Evolutionary conservation across 2,329 filamentous ascomycete species (phyloP).

Genomic region (Biscogniauxia mediterranea): DNA sequence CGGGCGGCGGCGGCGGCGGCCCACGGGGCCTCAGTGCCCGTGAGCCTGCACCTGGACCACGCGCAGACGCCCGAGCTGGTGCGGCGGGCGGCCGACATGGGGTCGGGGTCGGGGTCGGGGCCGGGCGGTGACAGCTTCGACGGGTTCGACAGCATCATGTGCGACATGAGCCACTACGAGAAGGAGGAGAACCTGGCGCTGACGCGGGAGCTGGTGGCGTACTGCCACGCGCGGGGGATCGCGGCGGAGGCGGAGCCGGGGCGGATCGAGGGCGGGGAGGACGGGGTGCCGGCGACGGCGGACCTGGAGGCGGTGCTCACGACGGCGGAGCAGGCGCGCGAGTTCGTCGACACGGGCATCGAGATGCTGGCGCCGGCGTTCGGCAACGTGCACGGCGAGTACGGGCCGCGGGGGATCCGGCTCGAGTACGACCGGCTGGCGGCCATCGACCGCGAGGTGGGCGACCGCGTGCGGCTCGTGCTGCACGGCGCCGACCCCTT

Average conservation of each 20-base stretch:
- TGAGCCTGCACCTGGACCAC: slow-evolving; percentile 66
- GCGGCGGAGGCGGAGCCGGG: slow-evolving; percentile 71
- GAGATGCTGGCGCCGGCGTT: slow-evolving; percentile 68
- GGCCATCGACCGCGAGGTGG: slow-evolving; percentile 40
- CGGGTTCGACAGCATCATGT: slow-evolving; percentile 71
- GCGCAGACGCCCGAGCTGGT: slow-evolving; percentile 63
- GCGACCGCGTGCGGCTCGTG: slow-evolving; percentile 45
- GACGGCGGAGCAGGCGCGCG: slow-evolving; percentile 60
- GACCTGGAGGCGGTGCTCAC: slow-evolving; percentile 50
- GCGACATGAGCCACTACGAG: slow-evolving; percentile 73
- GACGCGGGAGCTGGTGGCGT: slow-evolving; percentile 60
- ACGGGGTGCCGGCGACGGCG: slow-evolving; percentile 59
- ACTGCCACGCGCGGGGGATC: slow-evolving; percentile 64
- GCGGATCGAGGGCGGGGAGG: slow-evolving; percentile 65
- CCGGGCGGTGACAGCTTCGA: slow-evolving; percentile 23
- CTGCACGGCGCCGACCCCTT: slow-evolving; percentile 51
- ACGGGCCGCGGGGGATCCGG: slow-evolving; percentile 47
- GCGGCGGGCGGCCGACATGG: slow-evolving; percentile 56
- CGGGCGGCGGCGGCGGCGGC: slow-evolving; percentile 55
- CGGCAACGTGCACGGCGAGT: slow-evolving; percentile 68
- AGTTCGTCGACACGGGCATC: slow-evolving; percentile 65
- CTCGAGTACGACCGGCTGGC: slow-evolving; percentile 36
- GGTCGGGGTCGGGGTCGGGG: slow-evolving; percentile 8
- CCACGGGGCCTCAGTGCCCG: slow-evolving; percentile 54
- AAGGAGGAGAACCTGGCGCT: slow-evolving; percentile 66